phyloP scores from a whole-genome alignment of 495 filamentous ascomycete genomes.

The Hyphodiscus hymeniophilus region DNA sequence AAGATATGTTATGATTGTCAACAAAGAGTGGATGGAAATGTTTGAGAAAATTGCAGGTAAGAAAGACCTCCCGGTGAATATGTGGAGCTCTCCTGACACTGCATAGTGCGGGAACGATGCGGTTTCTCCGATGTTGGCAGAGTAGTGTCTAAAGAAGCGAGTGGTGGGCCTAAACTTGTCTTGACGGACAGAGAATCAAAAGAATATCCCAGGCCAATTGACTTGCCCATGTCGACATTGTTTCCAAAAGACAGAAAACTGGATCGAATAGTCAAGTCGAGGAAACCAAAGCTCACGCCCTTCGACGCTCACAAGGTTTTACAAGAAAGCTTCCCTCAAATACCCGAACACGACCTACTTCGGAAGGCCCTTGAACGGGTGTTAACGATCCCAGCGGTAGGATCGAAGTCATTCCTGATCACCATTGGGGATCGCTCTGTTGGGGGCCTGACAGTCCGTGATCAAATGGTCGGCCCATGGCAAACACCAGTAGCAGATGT shows the following conservation, averaged over 20 bases:
- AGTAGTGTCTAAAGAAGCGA: constrained; percentile 54
- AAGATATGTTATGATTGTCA: constrained; percentile 82
- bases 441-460: constrained; percentile 77
- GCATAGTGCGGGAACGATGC: constrained; percentile 69
- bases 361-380: constrained; percentile 71
- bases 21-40: constrained; percentile 65
- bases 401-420: constrained; percentile 93
- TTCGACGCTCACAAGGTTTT: constrained; percentile 56
- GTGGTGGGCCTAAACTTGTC: constrained; percentile 60
- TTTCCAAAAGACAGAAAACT: constrained; percentile 89
- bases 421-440: constrained; percentile 92
- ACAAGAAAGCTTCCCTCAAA: constrained; percentile 30
- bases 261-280: constrained; percentile 67
- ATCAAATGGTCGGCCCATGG: constrained; percentile 96
- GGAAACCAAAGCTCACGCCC: constrained; percentile 54
- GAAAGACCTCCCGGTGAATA: constrained; percentile 16
- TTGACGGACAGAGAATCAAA: constrained; percentile 75
- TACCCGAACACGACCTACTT: constrained; percentile 57
- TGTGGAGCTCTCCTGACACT: neutral
- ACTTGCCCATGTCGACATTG: constrained; percentile 82
- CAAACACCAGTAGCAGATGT: constrained; percentile 93
- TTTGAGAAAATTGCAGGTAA: constrained; percentile 69
- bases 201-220: constrained; percentile 71
- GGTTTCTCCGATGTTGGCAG: constrained; percentile 89
- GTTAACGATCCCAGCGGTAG: constrained; percentile 77